Evolutionary conservation across 371 early-diverging fungal genomes (phyloP).

Genomic region (Choanephora cucurbitarum): DNA sequence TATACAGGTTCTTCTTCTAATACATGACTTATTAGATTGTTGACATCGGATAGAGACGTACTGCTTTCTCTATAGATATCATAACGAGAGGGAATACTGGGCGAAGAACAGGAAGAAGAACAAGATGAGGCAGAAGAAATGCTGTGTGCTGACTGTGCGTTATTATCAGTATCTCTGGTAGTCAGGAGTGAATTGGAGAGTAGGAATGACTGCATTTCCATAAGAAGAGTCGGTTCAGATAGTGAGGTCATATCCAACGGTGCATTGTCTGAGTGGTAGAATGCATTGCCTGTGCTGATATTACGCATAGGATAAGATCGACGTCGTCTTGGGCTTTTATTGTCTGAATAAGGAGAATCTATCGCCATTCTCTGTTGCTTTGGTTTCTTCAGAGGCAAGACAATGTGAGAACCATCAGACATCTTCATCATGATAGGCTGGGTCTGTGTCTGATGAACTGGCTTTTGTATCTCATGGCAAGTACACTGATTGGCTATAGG

Average conservation of each 20-base stretch:
- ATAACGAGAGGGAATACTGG: not conserved
- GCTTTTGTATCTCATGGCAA: not conserved
- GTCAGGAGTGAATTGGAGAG: not conserved
- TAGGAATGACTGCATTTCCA: conserved; percentile 12
- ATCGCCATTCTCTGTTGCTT: not conserved
- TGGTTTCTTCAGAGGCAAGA: not conserved
- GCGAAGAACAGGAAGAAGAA: conserved; percentile 1
- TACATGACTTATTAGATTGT: not conserved
- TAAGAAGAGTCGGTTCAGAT: not conserved
- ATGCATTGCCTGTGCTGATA: too few relatives aligned
- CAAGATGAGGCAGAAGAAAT: conserved; percentile 1
- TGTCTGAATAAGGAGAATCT: too few relatives aligned
- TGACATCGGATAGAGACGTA: not conserved
- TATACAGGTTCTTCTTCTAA: too few relatives aligned
- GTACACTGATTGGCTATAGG: not conserved
- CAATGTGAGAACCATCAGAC: not conserved
- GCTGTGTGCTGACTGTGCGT: not conserved
- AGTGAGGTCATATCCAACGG: not conserved
- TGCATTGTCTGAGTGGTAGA: too few relatives aligned
- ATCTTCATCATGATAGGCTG: not conserved
- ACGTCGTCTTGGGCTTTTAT: conserved; percentile 13
- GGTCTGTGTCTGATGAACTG: not conserved
- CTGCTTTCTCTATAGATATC: too few relatives aligned
- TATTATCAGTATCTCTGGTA: not conserved
- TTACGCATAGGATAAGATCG: conserved; percentile 1